phyloP scores from a whole-genome alignment of 2,329 filamentous ascomycete genomes.

The Thelonectria rubi region DNA sequence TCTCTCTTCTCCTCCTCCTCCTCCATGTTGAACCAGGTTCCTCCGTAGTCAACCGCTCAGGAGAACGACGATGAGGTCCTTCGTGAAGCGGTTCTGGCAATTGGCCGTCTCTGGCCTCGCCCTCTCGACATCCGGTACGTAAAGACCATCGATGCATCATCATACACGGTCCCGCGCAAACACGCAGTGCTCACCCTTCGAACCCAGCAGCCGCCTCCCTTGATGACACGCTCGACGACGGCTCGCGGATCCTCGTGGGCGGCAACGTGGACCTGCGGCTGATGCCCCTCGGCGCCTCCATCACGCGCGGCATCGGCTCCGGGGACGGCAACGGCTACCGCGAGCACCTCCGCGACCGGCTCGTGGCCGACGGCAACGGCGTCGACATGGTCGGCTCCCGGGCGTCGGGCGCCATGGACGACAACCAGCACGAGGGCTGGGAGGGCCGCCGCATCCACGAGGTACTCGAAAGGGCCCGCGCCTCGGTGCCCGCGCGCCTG shows the following conservation, averaged over 20 bases:
- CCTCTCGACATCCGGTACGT: slow-evolving; percentile 27
- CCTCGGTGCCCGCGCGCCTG: slow-evolving; percentile 43
- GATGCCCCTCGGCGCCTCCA: slow-evolving; percentile 56
- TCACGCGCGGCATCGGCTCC: slow-evolving; percentile 51
- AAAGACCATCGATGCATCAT: slow-evolving; percentile 26
- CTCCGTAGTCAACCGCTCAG: too few species aligned
- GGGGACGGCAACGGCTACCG: slow-evolving; percentile 53
- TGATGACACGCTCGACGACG: too few species aligned
- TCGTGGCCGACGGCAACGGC: slow-evolving; percentile 45
- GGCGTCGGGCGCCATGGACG: slow-evolving; percentile 49
- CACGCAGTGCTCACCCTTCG: background rate
- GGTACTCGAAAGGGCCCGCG: slow-evolving; percentile 47
- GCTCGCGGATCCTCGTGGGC: slow-evolving; percentile 10
- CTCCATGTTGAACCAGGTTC: too few species aligned
- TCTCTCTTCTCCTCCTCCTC: background rate
- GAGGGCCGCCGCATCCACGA: slow-evolving; percentile 53
- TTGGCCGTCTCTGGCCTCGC: slow-evolving; percentile 40
- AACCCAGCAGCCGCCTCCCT: slow-evolving; percentile 6
- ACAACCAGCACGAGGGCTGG: slow-evolving; percentile 57
- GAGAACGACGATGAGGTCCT: slow-evolving; percentile 3
- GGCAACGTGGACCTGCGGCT: slow-evolving; percentile 46
- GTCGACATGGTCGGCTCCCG: slow-evolving; percentile 55
- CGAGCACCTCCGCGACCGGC: slow-evolving; percentile 43
- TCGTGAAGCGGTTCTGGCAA: slow-evolving; percentile 18
- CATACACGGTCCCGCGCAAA: background rate